These are phyloP conservation scores for Chalciporus chontae DNA, from an alignment of 768 basidiomycete species.

Conservation along the genomic window DNA sequence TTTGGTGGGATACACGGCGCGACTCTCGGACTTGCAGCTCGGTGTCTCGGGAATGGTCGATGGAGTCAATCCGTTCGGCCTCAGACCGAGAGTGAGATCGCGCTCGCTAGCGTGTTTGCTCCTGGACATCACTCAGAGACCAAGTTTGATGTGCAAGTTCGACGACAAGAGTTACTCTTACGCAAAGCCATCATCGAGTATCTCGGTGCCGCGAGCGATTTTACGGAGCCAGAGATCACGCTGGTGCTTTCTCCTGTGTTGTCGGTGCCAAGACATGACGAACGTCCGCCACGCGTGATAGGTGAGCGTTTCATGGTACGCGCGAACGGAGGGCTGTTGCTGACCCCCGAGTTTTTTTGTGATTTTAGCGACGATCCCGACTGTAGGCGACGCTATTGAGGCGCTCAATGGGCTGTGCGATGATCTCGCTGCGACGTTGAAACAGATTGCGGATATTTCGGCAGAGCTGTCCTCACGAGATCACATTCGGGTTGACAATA, in stretches of 20 bases:
- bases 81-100: conserved; percentile 62
- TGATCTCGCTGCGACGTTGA: conserved; percentile 57
- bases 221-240: conserved; percentile 75
- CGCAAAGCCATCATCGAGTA: conserved; percentile 63
- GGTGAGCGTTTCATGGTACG: conserved; percentile 36
- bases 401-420: conserved; percentile 59
- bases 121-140: conserved; percentile 52
- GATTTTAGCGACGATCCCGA: conserved; percentile 64
- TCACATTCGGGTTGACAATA: conserved; percentile 66
- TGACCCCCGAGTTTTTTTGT: neutral
- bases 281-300: conserved; percentile 53
- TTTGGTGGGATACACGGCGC: conserved; percentile 86
- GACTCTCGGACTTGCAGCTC: conserved; percentile 70
- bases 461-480: conserved; percentile 71
- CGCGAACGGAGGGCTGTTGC: neutral
- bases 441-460: conserved; percentile 63
- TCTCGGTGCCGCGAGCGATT: conserved; percentile 68
- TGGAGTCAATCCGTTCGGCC: conserved; percentile 60
- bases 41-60: conserved; percentile 56
- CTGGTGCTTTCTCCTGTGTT: conserved; percentile 68
- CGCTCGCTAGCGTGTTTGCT: conserved; percentile 49
- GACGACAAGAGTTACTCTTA: conserved; percentile 53
- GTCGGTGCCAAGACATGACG: conserved; percentile 53
- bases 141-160: conserved; percentile 58
- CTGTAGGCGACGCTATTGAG: conserved; percentile 69